Evolutionary conservation across 2,329 filamentous ascomycete species (phyloP).

Genomic region (Microdochium nivale): DNA sequence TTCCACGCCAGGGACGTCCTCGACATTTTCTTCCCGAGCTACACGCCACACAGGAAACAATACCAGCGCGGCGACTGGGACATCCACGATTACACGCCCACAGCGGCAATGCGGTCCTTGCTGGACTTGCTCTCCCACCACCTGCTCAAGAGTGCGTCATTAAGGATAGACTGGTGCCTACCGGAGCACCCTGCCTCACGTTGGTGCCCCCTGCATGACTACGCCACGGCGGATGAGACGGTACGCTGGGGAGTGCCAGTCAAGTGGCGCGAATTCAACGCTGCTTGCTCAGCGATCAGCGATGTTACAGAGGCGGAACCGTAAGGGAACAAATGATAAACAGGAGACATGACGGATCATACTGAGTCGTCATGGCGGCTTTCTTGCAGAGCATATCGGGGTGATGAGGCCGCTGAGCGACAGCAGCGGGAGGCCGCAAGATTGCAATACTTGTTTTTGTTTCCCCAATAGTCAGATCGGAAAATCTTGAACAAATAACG

Average conservation of each 20-base stretch:
- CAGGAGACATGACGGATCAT: too few species aligned
- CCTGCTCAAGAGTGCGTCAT: not conserved
- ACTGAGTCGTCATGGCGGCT: too few species aligned
- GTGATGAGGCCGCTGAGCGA: too few species aligned
- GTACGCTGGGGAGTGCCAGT: not conserved
- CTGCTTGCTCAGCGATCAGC: not conserved
- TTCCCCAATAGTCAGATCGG: too few species aligned
- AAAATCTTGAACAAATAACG: too few species aligned
- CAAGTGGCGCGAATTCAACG: not conserved
- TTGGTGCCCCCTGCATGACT: not conserved
- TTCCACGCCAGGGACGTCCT: not conserved
- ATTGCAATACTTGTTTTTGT: too few species aligned
- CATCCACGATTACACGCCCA: not conserved
- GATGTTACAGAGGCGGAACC: too few species aligned
- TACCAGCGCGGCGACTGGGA: not conserved
- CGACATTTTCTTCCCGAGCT: not conserved
- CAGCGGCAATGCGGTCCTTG: not conserved
- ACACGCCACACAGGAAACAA: not conserved
- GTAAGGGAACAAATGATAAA: too few species aligned
- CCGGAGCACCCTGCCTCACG: not conserved
- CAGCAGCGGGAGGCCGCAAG: too few species aligned
- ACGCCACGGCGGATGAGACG: not conserved
- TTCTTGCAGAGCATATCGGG: too few species aligned
- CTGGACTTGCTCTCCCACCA: not conserved
- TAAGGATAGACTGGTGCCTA: not conserved